Conservation (phyloP, 1,284 basidiomycete species). For the Schizophyllum amplum region DNA sequence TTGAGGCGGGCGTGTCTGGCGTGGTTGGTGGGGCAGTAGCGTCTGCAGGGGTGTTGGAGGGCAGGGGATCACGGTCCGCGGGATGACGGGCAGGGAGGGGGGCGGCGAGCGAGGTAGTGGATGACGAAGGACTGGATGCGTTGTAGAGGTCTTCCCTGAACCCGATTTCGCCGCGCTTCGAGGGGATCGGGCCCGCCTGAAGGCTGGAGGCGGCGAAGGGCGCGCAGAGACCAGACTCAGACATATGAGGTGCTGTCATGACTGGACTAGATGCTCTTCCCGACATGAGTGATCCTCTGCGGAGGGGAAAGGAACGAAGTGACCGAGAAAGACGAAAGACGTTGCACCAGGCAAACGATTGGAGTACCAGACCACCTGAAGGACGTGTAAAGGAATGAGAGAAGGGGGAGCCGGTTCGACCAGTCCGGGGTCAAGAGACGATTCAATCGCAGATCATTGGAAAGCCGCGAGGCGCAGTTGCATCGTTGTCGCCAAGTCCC, state of each 20-base stretch:
- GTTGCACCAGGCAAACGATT: background rate
- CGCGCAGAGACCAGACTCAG: background rate
- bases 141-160: slow-evolving; percentile 31
- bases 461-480: background rate
- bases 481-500: background rate
- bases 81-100: slow-evolving; percentile 11
- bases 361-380: background rate
- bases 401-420: background rate
- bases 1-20: slow-evolving; percentile 13
- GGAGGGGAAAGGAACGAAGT: background rate
- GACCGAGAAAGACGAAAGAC: background rate
- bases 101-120: slow-evolving; percentile 13
- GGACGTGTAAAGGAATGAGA: background rate
- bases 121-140: slow-evolving; percentile 18
- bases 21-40: slow-evolving; percentile 12
- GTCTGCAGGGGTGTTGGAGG: slow-evolving; percentile 7
- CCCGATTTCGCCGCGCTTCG: slow-evolving; percentile 60
- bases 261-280: background rate
- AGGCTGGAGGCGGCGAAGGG: slow-evolving; percentile 19
- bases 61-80: slow-evolving; percentile 7
- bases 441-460: background rate
- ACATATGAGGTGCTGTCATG: too few species aligned
- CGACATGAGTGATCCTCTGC: background rate
- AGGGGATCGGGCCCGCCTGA: slow-evolving; percentile 54
- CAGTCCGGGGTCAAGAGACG: background rate